These are phyloP conservation scores for Lactarius evosmus DNA, from an alignment of 768 basidiomycete species.

Conservation along the genomic window DNA sequence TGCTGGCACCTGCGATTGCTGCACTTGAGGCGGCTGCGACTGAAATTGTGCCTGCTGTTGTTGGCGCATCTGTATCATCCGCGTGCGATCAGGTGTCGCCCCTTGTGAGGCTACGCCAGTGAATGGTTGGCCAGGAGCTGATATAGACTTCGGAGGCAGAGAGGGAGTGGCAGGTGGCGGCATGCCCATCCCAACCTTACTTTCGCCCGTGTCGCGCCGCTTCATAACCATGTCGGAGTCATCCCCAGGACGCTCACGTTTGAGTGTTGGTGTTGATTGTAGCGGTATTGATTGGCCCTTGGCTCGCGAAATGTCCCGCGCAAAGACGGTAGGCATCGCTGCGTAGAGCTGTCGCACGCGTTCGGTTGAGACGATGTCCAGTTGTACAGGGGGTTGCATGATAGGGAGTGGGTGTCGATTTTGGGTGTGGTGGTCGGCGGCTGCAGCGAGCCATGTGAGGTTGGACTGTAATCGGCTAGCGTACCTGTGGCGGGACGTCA, in stretches of 20 bases:
- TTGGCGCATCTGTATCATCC: constrained; percentile 20
- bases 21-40: constrained; percentile 9
- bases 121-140: constrained; percentile 10
- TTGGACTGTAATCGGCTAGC: constrained; percentile 62
- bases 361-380: constrained; percentile 52
- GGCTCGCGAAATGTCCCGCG: constrained; percentile 41
- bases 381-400: constrained; percentile 51
- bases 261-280: constrained; percentile 40
- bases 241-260: constrained; percentile 56
- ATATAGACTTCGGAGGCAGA: constrained; percentile 12
- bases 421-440: constrained; percentile 45
- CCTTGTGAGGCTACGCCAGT: constrained; percentile 1
- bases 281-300: constrained; percentile 31
- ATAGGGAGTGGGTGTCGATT: constrained; percentile 45
- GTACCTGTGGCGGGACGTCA: constrained; percentile 44
- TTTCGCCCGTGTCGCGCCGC: constrained; percentile 67
- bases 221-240: constrained; percentile 55
- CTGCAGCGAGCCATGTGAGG: constrained; percentile 64
- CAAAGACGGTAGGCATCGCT: constrained; percentile 58
- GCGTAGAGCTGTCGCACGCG: constrained; percentile 63
- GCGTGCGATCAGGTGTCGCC: constrained; percentile 15
- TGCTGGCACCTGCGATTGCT: constrained; percentile 8
- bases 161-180: constrained; percentile 28
- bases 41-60: constrained; percentile 25
- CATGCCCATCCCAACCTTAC: constrained; percentile 40